Percentiles rank a stretch among this genome's conserved stretches.
phyloP scores from a whole-genome alignment of 164 flowering plant genomes.

The Tinospora cordifolia region DNA sequence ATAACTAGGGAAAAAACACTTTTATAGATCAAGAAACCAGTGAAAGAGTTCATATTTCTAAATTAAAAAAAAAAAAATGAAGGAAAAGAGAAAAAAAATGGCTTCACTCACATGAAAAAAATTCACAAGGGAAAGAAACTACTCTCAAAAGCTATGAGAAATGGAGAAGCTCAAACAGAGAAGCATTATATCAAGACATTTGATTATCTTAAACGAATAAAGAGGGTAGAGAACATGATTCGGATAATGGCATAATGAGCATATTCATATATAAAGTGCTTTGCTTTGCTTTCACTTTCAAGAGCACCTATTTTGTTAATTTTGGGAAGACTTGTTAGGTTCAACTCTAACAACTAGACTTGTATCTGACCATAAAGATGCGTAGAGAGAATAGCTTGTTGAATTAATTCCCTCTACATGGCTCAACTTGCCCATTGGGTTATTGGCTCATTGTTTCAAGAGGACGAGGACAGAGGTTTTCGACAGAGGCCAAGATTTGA shows the following conservation, averaged over 20 bases:
- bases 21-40: no score
- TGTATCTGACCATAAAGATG: neutral
- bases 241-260: neutral
- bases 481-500: no score
- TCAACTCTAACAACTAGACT: neutral
- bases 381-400: no score
- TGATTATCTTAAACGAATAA: constrained; percentile 8
- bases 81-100: neutral
- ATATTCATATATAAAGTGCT: constrained; percentile 1
- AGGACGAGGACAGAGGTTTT: no score
- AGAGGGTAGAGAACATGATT: constrained; percentile 10
- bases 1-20: no score
- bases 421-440: no score
- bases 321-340: neutral
- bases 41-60: neutral
- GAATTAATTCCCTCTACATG: no score
- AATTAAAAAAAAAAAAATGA: neutral
- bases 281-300: constrained; percentile 2
- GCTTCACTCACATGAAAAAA: neutral
- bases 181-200: neutral
- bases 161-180: neutral
- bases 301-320: neutral
- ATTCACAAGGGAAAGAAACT: neutral
- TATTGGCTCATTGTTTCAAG: no score
- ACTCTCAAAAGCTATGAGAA: neutral